Percentiles rank a stretch among this genome's conserved stretches.
These are phyloP conservation scores for Sequoiadendron giganteum DNA, from an alignment of 75 land plant genomes.

Conservation along the genomic window DNA sequence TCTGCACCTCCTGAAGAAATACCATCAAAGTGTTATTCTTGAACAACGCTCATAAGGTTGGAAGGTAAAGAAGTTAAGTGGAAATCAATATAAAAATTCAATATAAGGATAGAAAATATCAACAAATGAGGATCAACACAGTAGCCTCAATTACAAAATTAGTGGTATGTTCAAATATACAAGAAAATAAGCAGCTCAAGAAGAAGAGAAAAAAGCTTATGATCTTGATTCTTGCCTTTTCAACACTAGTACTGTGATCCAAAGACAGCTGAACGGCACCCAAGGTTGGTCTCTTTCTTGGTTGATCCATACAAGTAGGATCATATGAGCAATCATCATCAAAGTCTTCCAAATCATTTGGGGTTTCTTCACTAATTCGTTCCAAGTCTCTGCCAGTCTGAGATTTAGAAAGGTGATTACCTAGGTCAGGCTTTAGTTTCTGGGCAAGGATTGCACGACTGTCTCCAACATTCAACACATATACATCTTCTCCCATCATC, in stretches of 20 bases:
- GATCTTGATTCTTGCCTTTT: constrained; percentile 57
- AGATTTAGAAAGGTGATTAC: constrained; percentile 17
- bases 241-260: constrained; percentile 80
- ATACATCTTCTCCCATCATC: constrained; percentile 98
- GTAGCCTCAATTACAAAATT: neutral
- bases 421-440: constrained; percentile 41
- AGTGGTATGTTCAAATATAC: neutral
- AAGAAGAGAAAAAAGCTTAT: neutral
- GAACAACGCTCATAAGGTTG: neutral
- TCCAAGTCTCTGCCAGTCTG: constrained; percentile 46
- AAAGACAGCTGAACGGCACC: constrained; percentile 71
- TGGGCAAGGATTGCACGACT: constrained; percentile 88
- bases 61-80: neutral
- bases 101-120: neutral
- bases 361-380: constrained; percentile 51
- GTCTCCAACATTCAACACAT: constrained; percentile 95
- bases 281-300: constrained; percentile 29
- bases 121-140: neutral
- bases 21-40: neutral
- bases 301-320: constrained; percentile 10
- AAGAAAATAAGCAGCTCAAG: neutral
- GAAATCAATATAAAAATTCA: neutral
- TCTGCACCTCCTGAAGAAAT: constrained; percentile 70
- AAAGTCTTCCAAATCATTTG: constrained; percentile 23
- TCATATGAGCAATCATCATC: constrained; percentile 12